Evolutionary conservation across 169 alveolate species (phyloP).

Genomic region (Plasmodium relictum): DNA sequence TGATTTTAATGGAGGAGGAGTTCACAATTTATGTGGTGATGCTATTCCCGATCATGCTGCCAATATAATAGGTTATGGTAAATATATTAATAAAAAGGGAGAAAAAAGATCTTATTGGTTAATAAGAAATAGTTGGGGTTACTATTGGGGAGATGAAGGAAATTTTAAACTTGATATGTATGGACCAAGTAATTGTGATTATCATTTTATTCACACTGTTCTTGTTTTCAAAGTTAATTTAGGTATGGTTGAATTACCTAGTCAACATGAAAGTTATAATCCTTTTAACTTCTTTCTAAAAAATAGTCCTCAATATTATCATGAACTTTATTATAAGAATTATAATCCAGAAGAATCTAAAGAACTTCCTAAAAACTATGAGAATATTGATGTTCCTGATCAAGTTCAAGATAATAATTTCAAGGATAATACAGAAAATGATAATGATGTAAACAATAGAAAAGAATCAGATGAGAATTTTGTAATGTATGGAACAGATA

Average conservation of each 20-base stretch:
- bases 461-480: background rate
- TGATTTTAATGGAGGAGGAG: constrained; percentile 73
- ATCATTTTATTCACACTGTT: constrained; percentile 48
- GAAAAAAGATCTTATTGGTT: constrained; percentile 71
- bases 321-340: constrained; percentile 3
- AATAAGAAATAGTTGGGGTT: constrained; percentile 75
- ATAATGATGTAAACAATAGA: background rate
- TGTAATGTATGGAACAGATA: background rate
- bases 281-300: background rate
- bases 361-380: background rate
- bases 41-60: constrained; percentile 75
- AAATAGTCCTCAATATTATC: constrained; percentile 15
- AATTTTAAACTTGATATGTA: constrained; percentile 74
- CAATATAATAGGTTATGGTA: constrained; percentile 78
- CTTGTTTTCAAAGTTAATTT: constrained; percentile 42
- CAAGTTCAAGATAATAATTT: background rate
- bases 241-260: constrained; percentile 32
- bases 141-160: constrained; percentile 78
- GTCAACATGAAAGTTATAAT: background rate
- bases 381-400: background rate
- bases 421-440: background rate
- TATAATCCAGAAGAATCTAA: background rate
- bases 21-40: constrained; percentile 73
- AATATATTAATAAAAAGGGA: constrained; percentile 35
- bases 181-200: constrained; percentile 47